Evolutionary conservation across 352 stramenopile species (phyloP), one percentile per base, ranked within the genome.

Genomic region (Pythium aristosporum): DNA sequence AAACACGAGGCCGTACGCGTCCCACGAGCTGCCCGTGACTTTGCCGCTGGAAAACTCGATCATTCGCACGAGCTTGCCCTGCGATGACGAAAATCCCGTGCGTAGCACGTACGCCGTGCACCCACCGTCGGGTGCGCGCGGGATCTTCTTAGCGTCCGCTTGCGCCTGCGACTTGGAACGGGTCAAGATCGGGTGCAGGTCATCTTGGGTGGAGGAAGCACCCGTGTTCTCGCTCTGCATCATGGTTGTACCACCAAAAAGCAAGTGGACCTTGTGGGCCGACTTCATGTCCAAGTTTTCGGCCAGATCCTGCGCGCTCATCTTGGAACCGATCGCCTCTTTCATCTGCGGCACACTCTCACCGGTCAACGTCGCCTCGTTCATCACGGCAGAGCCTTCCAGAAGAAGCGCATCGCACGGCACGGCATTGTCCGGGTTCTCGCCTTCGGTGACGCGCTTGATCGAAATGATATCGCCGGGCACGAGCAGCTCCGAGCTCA

Each of bases 331-430:
- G 56, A 98, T 91, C 13, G 82, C 90, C 72, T 98, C 95, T 72
- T 99, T 99, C 74, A 98, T 93, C 73, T 99, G 96, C 12, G 97
- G 97, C 34, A 99, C 91, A 63, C 91, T 98, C 74, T 99, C 98
- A 43, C 98, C 98, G 1, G 98, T 99, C 39, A 99, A 74, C 55
- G 98, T 98, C 18, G 98, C 96, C 77, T 99, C 98, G 76, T 99
- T 99, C 16, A 99, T 92, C 12, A 99, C 96, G 46, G 91, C 96
- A 25, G 85, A 91, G 12, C 98, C 97, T 49, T 92, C 77, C 36
- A 99, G 64, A 30, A 99, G 77, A 56, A 99, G 73, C 37, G 96
- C 86, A 79, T 99, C 98, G 54, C 92, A 98, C 11, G 97, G 97
- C 25, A 99, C 83, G 50, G 86, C 85, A 62, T 92, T 94, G 63